Percentiles rank a stretch among this genome's conserved stretches.
Conservation (phyloP, 768 basidiomycete species). For the Trametes villosa region DNA sequence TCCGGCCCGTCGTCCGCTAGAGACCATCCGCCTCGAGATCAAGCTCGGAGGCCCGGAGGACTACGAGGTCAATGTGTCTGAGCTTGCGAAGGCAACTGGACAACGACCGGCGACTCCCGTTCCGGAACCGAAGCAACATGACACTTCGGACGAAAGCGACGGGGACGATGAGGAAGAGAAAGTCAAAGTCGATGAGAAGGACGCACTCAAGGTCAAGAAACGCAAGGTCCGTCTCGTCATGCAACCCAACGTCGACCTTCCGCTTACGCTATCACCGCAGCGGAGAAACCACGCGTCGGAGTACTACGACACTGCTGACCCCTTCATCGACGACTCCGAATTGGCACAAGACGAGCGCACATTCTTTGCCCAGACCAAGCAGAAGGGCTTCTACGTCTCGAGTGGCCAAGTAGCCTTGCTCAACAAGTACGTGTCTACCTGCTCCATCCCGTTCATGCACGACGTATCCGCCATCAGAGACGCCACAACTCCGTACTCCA, state of each 20-base stretch:
- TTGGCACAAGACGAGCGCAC: slow-evolving; percentile 88
- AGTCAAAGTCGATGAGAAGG: slow-evolving; percentile 35
- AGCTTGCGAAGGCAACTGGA: slow-evolving; percentile 63
- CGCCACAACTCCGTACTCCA: too few species aligned
- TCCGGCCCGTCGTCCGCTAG: slow-evolving; percentile 51
- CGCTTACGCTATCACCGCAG: slow-evolving; percentile 29
- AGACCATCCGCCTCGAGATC: slow-evolving; percentile 73
- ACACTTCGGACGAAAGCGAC: slow-evolving; percentile 59
- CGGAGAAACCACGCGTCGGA: slow-evolving; percentile 62
- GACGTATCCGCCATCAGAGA: too few species aligned
- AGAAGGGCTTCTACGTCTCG: slow-evolving; percentile 92
- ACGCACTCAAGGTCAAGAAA: slow-evolving; percentile 37
- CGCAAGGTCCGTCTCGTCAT: slow-evolving; percentile 27
- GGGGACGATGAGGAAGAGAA: slow-evolving; percentile 43
- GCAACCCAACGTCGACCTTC: not conserved
- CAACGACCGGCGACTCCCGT: slow-evolving; percentile 65
- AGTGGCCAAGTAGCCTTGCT: slow-evolving; percentile 85
- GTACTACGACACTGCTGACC: slow-evolving; percentile 91
- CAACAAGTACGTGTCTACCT: slow-evolving; percentile 56
- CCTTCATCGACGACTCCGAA: slow-evolving; percentile 98
- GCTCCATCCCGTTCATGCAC: not conserved
- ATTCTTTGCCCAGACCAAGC: slow-evolving; percentile 89
- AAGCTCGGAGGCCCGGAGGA: slow-evolving; percentile 71
- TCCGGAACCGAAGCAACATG: slow-evolving; percentile 44
- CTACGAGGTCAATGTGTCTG: slow-evolving; percentile 72